These are phyloP conservation scores for Inonotus obliquus DNA, from an alignment of 1,284 basidiomycete genomes.

Conservation along the genomic window DNA sequence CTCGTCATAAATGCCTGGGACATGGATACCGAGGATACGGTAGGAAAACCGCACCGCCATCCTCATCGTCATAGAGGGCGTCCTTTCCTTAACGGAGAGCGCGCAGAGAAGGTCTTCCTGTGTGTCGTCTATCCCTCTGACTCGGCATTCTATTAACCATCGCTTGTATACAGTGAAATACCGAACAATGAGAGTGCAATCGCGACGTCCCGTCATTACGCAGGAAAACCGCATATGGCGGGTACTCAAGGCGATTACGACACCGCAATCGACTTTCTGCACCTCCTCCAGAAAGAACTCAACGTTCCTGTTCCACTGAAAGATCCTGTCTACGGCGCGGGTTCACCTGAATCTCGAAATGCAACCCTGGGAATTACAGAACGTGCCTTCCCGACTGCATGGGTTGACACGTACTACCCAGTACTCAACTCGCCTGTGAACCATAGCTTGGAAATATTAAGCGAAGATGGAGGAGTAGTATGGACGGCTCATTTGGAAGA, in stretches of 20 bases:
- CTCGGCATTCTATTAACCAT: neutral
- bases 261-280: conserved; percentile 60
- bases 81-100: conserved; percentile 16
- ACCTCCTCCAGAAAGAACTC: conserved; percentile 59
- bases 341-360: conserved; percentile 55
- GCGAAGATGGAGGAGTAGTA: conserved; percentile 42
- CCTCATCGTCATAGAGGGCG: conserved; percentile 1
- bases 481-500: conserved; percentile 71
- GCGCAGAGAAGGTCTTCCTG: conserved; percentile 18
- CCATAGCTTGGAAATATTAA: conserved; percentile 56
- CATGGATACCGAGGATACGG: neutral
- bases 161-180: conserved; percentile 7
- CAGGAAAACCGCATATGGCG: conserved; percentile 69
- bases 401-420: conserved; percentile 83
- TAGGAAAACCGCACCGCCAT: neutral
- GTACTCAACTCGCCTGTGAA: conserved; percentile 73
- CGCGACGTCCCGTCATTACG: conserved; percentile 50
- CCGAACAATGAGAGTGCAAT: conserved; percentile 19
- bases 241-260: conserved; percentile 60
- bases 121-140: neutral
- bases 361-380: conserved; percentile 56
- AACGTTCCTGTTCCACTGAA: conserved; percentile 41
- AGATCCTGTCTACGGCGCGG: conserved; percentile 58
- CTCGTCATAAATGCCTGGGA: neutral
- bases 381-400: conserved; percentile 51